Conservation (phyloP, 148 eudicot species). For the Fallopia convolvulus region DNA sequence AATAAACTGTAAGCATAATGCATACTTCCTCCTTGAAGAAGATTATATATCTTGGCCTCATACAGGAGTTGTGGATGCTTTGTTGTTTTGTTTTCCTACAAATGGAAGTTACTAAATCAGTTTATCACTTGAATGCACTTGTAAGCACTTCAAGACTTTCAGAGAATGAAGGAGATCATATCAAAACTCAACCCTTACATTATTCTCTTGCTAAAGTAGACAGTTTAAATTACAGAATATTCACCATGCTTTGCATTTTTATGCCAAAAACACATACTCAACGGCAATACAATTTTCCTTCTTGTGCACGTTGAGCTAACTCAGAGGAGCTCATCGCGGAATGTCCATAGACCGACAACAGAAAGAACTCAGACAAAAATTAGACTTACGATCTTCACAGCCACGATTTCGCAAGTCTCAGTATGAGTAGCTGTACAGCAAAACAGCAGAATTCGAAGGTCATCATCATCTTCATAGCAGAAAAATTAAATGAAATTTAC, state of each 20-base stretch:
- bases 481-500: neutral
- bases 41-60: conserved; percentile 86
- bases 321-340: neutral
- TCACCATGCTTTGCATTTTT: neutral
- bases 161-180: neutral
- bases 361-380: neutral
- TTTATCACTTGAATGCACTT: neutral
- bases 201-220: neutral
- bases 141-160: neutral
- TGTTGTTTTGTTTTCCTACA: conserved; percentile 83
- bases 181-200: neutral
- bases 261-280: neutral
- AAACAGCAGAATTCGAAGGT: neutral
- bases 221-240: neutral
- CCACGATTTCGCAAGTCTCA: conserved; percentile 89
- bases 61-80: conserved; percentile 91
- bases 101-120: neutral
- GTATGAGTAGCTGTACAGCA: conserved; percentile 80
- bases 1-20: neutral
- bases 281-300: neutral
- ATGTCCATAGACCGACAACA: neutral
- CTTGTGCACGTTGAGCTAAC: neutral
- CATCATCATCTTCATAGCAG: neutral
- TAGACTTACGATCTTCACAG: conserved; percentile 85
- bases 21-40: conserved; percentile 97